Percentiles rank a stretch among this genome's conserved stretches.
phyloP scores from a whole-genome alignment of 306 rosid genomes.

The Crotalaria pallida region DNA sequence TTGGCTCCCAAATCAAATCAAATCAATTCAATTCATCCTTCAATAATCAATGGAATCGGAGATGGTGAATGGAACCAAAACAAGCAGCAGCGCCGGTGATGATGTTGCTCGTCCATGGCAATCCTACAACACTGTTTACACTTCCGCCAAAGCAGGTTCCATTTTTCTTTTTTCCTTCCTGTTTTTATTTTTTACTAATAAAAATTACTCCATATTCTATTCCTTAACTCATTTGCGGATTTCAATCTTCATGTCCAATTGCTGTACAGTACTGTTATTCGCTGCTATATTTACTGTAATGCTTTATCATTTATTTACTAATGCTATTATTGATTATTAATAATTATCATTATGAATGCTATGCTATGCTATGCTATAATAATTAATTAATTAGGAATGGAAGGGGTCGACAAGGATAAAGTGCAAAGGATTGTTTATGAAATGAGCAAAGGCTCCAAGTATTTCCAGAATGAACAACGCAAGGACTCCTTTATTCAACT shows the following conservation, averaged over 20 bases:
- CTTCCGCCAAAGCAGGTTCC: slow-evolving; percentile 87
- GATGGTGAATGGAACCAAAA: slow-evolving; percentile 40
- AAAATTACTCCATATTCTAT: too few species aligned
- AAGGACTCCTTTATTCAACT: slow-evolving; percentile 64
- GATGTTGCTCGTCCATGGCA: slow-evolving; percentile 75
- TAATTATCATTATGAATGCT: too few species aligned
- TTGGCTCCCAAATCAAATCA: background rate
- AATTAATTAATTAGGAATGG: slow-evolving; percentile 74
- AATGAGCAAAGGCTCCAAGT: slow-evolving; percentile 96
- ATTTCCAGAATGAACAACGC: slow-evolving; percentile 82
- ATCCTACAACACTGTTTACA: slow-evolving; percentile 75
- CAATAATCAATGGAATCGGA: too few species aligned
- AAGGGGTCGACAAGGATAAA: slow-evolving; percentile 90
- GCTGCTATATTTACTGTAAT: too few species aligned
- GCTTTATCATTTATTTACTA: too few species aligned
- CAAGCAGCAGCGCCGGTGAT: slow-evolving; percentile 11
- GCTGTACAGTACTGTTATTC: too few species aligned
- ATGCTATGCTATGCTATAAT: too few species aligned
- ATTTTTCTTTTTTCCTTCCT: background rate
- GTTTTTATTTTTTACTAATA: too few species aligned
- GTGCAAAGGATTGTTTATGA: slow-evolving; percentile 81
- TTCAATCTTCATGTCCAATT: background rate
- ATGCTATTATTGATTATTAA: too few species aligned
- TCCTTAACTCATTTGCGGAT: background rate
- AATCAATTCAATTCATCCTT: too few species aligned